Conservation (phyloP, 768 basidiomycete genomes). For the Podaxis pistillaris region DNA sequence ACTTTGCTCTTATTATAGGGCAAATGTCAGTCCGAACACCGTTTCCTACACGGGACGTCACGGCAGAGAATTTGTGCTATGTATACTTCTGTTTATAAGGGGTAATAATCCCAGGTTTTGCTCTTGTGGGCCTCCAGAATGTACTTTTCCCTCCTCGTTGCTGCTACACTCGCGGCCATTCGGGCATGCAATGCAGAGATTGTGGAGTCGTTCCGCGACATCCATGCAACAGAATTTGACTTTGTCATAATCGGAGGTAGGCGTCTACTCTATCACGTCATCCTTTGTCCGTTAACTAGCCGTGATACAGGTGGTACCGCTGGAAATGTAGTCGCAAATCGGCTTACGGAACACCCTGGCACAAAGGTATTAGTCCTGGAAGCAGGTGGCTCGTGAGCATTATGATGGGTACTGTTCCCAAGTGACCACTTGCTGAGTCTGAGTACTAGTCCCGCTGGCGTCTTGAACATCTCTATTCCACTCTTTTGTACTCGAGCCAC, state of each 20-base stretch:
- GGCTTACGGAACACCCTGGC: slow-evolving; percentile 48
- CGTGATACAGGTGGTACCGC: slow-evolving; percentile 43
- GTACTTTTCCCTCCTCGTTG: slow-evolving; percentile 1
- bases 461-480: slow-evolving; percentile 14
- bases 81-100: slow-evolving; percentile 4
- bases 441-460: slow-evolving; percentile 15
- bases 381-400: slow-evolving; percentile 50
- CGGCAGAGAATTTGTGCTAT: background rate
- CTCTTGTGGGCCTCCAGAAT: background rate
- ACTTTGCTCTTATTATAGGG: background rate
- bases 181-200: background rate
- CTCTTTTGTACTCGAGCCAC: slow-evolving; percentile 18
- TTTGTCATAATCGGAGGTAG: slow-evolving; percentile 18
- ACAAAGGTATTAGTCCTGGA: slow-evolving; percentile 53
- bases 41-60: slow-evolving; percentile 1
- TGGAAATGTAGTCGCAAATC: slow-evolving; percentile 55
- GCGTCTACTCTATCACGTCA: background rate
- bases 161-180: background rate
- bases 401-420: background rate
- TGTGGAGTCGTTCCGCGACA: slow-evolving; percentile 7
- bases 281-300: background rate
- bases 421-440: background rate
- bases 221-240: slow-evolving; percentile 11
- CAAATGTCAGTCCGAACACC: background rate
- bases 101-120: background rate